Evolutionary conservation across 2,329 filamentous ascomycete genomes (phyloP).

Genomic region (Rutstroemia sp.): DNA sequence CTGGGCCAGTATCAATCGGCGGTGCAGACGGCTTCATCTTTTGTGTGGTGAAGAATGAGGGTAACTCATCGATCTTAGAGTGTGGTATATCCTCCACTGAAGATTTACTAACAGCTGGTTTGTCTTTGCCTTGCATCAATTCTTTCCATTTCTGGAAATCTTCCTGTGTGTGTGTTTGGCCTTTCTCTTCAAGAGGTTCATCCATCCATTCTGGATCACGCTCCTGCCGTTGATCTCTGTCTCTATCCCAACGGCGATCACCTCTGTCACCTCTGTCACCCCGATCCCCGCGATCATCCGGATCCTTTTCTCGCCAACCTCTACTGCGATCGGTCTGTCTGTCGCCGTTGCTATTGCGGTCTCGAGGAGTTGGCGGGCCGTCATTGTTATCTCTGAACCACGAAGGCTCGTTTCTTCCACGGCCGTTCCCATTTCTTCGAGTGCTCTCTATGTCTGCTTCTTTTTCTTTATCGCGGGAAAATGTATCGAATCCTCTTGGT

Average conservation of each 20-base stretch:
- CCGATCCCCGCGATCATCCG: slow-evolving; percentile 27
- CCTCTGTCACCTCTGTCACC: slow-evolving; percentile 8
- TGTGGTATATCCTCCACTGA: slow-evolving; percentile 31
- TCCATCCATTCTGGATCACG: slow-evolving; percentile 91
- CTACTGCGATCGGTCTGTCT: slow-evolving; percentile 27
- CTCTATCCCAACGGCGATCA: slow-evolving; percentile 38
- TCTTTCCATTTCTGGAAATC: slow-evolving; percentile 96
- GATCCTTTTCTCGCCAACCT: slow-evolving; percentile 36
- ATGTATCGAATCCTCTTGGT: slow-evolving; percentile 43
- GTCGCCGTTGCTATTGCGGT: slow-evolving; percentile 30
- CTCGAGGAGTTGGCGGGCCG: slow-evolving; percentile 21
- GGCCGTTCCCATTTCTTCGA: slow-evolving; percentile 57
- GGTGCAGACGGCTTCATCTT: slow-evolving; percentile 49
- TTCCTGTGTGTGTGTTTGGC: slow-evolving; percentile 71
- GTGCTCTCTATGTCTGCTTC: slow-evolving; percentile 39
- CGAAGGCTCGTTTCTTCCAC: slow-evolving; percentile 61
- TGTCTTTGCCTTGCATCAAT: slow-evolving; percentile 48
- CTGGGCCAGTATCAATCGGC: slow-evolving; percentile 57
- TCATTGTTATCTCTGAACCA: slow-evolving; percentile 56
- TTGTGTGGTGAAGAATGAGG: slow-evolving; percentile 32
- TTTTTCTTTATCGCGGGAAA: slow-evolving; percentile 42
- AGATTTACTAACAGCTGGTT: slow-evolving; percentile 18
- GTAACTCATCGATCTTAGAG: slow-evolving; percentile 31
- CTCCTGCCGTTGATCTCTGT: slow-evolving; percentile 55
- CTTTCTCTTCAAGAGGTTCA: slow-evolving; percentile 59